Percentiles rank a stretch among this genome's conserved stretches.
Evolutionary conservation across 495 filamentous ascomycete species (phyloP).

Genomic region (Neurospora sp.): DNA sequence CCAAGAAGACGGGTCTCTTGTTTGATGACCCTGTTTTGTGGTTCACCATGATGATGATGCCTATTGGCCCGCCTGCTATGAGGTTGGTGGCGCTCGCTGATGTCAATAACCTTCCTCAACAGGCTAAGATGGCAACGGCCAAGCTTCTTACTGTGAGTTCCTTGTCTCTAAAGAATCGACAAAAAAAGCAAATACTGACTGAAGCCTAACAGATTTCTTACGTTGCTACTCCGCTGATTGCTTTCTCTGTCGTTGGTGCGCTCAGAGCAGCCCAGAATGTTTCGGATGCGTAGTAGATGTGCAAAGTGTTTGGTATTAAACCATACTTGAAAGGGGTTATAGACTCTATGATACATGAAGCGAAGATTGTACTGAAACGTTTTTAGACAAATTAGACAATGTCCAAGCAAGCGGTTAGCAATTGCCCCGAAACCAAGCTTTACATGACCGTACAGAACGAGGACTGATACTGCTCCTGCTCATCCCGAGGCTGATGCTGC

Average conservation of each 20-base stretch:
- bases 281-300: background rate
- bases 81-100: constrained; percentile 58
- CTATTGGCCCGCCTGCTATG: constrained; percentile 60
- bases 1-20: constrained; percentile 45
- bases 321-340: background rate
- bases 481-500: background rate
- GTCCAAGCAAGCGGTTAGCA: background rate
- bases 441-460: background rate
- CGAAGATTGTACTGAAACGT: background rate
- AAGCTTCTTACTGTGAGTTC: constrained; percentile 54
- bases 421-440: background rate
- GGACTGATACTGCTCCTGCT: background rate
- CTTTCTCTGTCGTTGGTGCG: background rate
- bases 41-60: constrained; percentile 73
- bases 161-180: too few relatives aligned
- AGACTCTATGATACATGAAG: background rate
- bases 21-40: constrained; percentile 60
- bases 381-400: background rate
- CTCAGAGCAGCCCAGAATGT: background rate
- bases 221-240: background rate
- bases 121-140: constrained; percentile 58
- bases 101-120: constrained; percentile 45
- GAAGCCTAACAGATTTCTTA: background rate
- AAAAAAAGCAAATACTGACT: background rate
- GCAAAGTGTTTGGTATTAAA: background rate